A percentile compares a stretch with the other conserved stretches of the same genome.
These are phyloP conservation scores for Cryptosporidium andersoni DNA, from an alignment of 169 alveolate species.

Conservation along the genomic window DNA sequence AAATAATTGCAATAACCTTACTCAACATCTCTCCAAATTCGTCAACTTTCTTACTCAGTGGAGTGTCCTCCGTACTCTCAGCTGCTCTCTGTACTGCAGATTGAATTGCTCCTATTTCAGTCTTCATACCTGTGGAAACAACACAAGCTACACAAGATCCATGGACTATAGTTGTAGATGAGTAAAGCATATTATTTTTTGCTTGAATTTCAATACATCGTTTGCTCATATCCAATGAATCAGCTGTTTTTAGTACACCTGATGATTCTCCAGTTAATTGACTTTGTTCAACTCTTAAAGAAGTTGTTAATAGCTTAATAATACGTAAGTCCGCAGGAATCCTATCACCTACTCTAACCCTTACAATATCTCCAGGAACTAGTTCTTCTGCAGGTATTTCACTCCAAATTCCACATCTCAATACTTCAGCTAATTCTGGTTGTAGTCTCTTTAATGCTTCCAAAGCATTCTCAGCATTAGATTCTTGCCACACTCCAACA, in stretches of 20 bases:
- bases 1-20: conserved; percentile 89
- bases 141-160: conserved; percentile 95
- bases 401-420: conserved; percentile 93
- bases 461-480: conserved; percentile 97
- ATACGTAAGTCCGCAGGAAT: conserved; percentile 98
- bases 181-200: conserved; percentile 89
- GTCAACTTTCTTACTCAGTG: conserved; percentile 94
- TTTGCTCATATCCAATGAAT: conserved; percentile 80
- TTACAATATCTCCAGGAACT: conserved; percentile 97
- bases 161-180: conserved; percentile 91
- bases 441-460: conserved; percentile 95
- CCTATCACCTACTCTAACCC: conserved; percentile 94
- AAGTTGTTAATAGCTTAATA: conserved; percentile 89
- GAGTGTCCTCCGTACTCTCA: conserved; percentile 92
- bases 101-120: conserved; percentile 98
- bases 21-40: conserved; percentile 92
- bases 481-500: conserved; percentile 98
- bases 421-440: conserved; percentile 90
- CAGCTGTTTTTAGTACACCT: conserved; percentile 85
- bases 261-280: conserved; percentile 96
- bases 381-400: conserved; percentile 89
- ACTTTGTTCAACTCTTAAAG: conserved; percentile 93
- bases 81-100: conserved; percentile 94
- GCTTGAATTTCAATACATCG: conserved; percentile 76
- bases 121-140: conserved; percentile 95